A percentile compares a stretch with the other conserved stretches of the same genome.
Evolutionary conservation across 2,329 filamentous ascomycete genomes (phyloP).

Genomic region (Orbilia blumenaviensis): DNA sequence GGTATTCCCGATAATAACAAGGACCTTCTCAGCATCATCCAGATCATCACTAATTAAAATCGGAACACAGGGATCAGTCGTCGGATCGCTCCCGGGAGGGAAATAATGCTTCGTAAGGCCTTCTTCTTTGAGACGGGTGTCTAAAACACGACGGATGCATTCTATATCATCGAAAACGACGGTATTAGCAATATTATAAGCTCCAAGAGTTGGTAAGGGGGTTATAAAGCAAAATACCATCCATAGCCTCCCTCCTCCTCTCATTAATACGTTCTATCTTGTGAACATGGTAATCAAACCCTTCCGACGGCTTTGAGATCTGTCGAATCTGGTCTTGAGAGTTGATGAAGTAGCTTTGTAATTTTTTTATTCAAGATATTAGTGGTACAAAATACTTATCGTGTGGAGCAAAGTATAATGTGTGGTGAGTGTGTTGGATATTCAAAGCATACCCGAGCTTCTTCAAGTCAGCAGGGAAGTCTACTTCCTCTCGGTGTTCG

Average conservation of each 20-base stretch:
- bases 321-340: conserved; percentile 77
- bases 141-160: conserved; percentile 64
- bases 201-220: background rate
- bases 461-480: conserved; percentile 72
- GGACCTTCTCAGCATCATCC: conserved; percentile 22
- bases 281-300: conserved; percentile 78
- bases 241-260: conserved; percentile 76
- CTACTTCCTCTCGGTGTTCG: conserved; percentile 76
- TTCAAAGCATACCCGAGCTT: conserved; percentile 72
- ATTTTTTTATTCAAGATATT: too few relatives aligned
- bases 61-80: conserved; percentile 69
- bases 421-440: conserved; percentile 27
- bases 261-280: conserved; percentile 76
- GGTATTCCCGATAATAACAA: conserved; percentile 32
- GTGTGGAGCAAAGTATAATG: too few relatives aligned
- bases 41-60: conserved; percentile 67
- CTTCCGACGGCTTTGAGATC: conserved; percentile 72
- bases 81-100: conserved; percentile 66
- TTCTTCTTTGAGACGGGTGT: conserved; percentile 69
- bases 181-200: conserved; percentile 7
- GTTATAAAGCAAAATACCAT: conserved; percentile 65
- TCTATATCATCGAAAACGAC: conserved; percentile 23
- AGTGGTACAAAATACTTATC: too few relatives aligned
- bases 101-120: conserved; percentile 71
- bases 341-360: conserved; percentile 78